Conservation (phyloP, 2,329 filamentous ascomycete genomes). For the Cytospora mali region DNA sequence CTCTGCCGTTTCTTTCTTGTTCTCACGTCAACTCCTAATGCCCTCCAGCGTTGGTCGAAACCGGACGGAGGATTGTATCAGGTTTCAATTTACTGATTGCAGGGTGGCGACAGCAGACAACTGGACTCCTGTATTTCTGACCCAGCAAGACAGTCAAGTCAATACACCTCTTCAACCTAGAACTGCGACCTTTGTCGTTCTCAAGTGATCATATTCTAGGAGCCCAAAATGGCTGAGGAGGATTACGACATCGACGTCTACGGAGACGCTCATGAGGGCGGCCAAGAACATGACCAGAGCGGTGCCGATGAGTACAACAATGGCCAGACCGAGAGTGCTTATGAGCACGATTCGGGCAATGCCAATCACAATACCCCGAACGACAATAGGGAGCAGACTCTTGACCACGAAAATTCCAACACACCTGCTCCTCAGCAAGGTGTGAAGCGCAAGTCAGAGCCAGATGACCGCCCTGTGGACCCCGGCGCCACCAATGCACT, state of each 20-base stretch:
- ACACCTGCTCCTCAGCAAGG: constrained; percentile 49
- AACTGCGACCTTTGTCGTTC: constrained; percentile 18
- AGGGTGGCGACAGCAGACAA: constrained; percentile 30
- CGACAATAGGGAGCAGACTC: constrained; percentile 42
- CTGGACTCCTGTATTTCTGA: constrained; percentile 42
- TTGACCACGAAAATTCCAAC: constrained; percentile 37
- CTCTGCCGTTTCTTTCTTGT: constrained; percentile 30
- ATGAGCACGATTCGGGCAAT: constrained; percentile 26
- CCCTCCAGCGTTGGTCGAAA: constrained; percentile 15
- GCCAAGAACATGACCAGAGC: constrained; percentile 32
- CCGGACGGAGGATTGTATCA: neutral
- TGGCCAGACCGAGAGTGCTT: constrained; percentile 38
- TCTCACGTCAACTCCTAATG: constrained; percentile 29
- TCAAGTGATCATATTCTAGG: constrained; percentile 21
- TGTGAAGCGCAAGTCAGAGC: constrained; percentile 62
- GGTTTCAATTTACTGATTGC: constrained; percentile 30
- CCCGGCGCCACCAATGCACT: constrained; percentile 68
- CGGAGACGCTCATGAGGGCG: constrained; percentile 51
- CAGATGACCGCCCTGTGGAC: constrained; percentile 62
- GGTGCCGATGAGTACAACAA: constrained; percentile 44
- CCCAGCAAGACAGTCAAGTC: constrained; percentile 36
- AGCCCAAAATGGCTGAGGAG: constrained; percentile 63
- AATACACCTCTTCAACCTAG: constrained; percentile 37
- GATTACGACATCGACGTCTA: constrained; percentile 76
- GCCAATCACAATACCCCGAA: constrained; percentile 45